phyloP scores from a whole-genome alignment of 306 rosid species.

The Lathyrus sativus region DNA sequence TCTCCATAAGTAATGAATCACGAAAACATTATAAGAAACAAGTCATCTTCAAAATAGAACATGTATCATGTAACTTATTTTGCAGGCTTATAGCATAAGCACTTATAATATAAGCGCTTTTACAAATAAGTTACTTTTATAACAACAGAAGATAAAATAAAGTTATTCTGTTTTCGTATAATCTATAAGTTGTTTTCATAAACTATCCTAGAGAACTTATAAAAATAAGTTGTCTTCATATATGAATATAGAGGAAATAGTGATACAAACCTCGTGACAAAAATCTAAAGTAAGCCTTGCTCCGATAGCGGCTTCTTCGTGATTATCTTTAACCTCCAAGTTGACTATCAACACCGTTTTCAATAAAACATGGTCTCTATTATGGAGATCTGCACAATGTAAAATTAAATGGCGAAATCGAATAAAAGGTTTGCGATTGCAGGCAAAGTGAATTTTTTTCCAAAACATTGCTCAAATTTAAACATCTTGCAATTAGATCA shows the following conservation, averaged over 20 bases:
- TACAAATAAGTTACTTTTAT: too few species aligned
- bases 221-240: not conserved
- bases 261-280: conserved; percentile 71
- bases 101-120: too few species aligned
- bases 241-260: conserved; percentile 4
- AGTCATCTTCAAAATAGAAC: conserved; percentile 10
- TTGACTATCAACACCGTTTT: conserved; percentile 76
- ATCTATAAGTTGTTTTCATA: too few species aligned
- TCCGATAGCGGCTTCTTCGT: conserved; percentile 91
- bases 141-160: too few species aligned
- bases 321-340: conserved; percentile 99
- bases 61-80: not conserved
- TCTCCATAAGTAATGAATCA: conserved; percentile 11
- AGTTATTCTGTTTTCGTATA: too few species aligned
- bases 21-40: not conserved
- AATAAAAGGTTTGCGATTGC: not conserved
- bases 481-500: conserved; percentile 18
- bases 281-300: conserved; percentile 78
- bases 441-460: conserved; percentile 12
- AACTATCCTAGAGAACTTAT: too few species aligned
- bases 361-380: conserved; percentile 66
- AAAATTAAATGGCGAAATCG: conserved; percentile 17
- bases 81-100: too few species aligned
- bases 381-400: conserved; percentile 71
- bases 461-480: not conserved